phyloP scores from a whole-genome alignment of 1,139 yeast genomes.

The Candida mesenterica region DNA sequence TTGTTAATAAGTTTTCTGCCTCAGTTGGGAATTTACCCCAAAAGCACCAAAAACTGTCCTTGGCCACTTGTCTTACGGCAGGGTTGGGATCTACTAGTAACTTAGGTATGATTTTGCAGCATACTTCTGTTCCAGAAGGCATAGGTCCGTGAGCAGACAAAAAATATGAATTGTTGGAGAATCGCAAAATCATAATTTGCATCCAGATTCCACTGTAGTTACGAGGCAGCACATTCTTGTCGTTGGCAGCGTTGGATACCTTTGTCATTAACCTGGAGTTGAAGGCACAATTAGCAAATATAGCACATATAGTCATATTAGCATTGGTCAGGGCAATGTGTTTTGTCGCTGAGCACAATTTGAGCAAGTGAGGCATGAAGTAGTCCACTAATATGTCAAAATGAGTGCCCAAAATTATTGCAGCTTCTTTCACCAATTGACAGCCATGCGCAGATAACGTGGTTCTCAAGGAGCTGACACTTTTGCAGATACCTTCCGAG shows the following conservation, averaged over 20 bases:
- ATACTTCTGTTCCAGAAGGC: conserved; percentile 39
- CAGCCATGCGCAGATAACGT: conserved; percentile 77
- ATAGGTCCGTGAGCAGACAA: conserved; percentile 39
- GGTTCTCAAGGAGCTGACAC: conserved; percentile 74
- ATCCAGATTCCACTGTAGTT: conserved; percentile 71
- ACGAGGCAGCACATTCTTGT: conserved; percentile 71
- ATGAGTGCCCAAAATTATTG: conserved; percentile 44
- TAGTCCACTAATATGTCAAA: conserved; percentile 65
- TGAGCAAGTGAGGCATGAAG: conserved; percentile 56
- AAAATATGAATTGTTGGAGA: conserved; percentile 20
- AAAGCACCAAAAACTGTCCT: conserved; percentile 73
- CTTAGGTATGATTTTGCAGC: conserved; percentile 53
- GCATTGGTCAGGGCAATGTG: conserved; percentile 78
- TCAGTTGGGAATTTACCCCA: conserved; percentile 47
- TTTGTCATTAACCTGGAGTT: conserved; percentile 53
- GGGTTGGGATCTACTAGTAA: conserved; percentile 82
- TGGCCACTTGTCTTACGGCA: conserved; percentile 71
- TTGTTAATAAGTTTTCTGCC: conserved; percentile 53
- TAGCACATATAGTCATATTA: conserved; percentile 59
- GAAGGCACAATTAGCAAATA: conserved; percentile 57
- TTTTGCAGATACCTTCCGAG: conserved; percentile 66
- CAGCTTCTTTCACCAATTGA: conserved; percentile 73
- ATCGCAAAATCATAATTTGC: conserved; percentile 55
- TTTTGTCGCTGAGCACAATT: conserved; percentile 73
- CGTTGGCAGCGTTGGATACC: conserved; percentile 55